phyloP scores from a whole-genome alignment of 352 stramenopile genomes.

The Halophytophthora polymorphica region DNA sequence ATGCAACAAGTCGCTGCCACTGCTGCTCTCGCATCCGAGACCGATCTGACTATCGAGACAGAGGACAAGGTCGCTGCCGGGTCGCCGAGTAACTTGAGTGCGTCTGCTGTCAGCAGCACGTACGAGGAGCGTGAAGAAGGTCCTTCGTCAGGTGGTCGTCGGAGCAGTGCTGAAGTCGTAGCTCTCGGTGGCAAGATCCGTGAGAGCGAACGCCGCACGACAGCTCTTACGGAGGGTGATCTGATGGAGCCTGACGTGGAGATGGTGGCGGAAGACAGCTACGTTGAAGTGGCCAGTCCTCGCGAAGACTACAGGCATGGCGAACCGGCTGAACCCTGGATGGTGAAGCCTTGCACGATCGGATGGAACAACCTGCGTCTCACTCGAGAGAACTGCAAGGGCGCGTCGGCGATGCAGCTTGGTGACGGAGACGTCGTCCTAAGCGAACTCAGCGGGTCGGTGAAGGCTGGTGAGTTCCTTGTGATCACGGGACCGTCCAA shows the following conservation, averaged over 20 bases:
- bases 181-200: slow-evolving; percentile 11
- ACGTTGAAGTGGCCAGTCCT: slow-evolving; percentile 24
- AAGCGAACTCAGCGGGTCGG: slow-evolving; percentile 36
- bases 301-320: slow-evolving; percentile 1
- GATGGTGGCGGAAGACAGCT: slow-evolving; percentile 18
- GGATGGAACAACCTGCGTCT: slow-evolving; percentile 27
- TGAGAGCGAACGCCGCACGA: slow-evolving; percentile 31
- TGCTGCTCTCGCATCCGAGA: not conserved
- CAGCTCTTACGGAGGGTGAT: slow-evolving; percentile 24
- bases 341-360: slow-evolving; percentile 21
- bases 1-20: not conserved
- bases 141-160: not conserved
- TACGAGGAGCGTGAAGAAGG: slow-evolving; percentile 8
- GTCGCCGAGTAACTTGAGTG: no score
- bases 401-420: not conserved
- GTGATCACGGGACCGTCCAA: slow-evolving; percentile 60
- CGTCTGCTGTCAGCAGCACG: slow-evolving; percentile 8
- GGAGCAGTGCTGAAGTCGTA: not conserved
- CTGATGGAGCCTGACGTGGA: slow-evolving; percentile 20
- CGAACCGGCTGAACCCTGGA: slow-evolving; percentile 5
- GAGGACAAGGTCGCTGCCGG: no score
- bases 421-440: slow-evolving; percentile 27
- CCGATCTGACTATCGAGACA: not conserved
- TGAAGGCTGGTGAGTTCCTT: slow-evolving; percentile 44
- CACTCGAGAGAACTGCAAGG: slow-evolving; percentile 13